A percentile compares a stretch with the other conserved stretches of the same genome.
Evolutionary conservation across 2,329 filamentous ascomycete genomes (phyloP).

Genomic region (Colletotrichum costaricense): DNA sequence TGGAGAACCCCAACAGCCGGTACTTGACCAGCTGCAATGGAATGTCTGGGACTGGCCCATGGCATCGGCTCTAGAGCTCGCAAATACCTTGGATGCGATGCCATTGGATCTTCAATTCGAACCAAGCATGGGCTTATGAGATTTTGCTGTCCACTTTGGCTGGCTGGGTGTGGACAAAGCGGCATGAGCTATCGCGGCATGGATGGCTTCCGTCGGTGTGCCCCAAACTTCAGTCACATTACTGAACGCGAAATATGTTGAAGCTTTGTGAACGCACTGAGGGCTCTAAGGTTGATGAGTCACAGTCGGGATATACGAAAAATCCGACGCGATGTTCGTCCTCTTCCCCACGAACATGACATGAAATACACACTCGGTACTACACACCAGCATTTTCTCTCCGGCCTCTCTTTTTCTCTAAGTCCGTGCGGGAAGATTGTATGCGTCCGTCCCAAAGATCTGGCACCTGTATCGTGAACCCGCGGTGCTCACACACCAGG

Average conservation of each 20-base stretch:
- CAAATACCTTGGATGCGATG: slow-evolving; percentile 39
- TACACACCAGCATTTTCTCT: not conserved
- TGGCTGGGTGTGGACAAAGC: not conserved
- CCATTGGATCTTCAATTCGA: slow-evolving; percentile 37
- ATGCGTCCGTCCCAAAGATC: not conserved
- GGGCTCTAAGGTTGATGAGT: not conserved
- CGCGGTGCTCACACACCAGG: not conserved
- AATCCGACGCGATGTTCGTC: too few species aligned
- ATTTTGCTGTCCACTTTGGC: not conserved
- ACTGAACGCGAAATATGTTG: not conserved
- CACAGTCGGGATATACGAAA: too few species aligned
- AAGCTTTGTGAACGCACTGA: not conserved
- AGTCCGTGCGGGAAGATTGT: not conserved
- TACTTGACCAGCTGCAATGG: slow-evolving; percentile 39
- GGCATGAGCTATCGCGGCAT: not conserved
- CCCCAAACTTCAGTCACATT: not conserved
- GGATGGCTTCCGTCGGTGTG: not conserved
- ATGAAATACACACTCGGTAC: not conserved
- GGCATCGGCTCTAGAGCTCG: slow-evolving; percentile 40
- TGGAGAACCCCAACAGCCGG: slow-evolving; percentile 10
- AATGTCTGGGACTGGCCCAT: slow-evolving; percentile 44
- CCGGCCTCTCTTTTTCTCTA: not conserved
- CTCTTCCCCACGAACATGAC: not conserved
- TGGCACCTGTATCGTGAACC: not conserved
- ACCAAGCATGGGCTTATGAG: not conserved